These are phyloP conservation scores for Areca catechu DNA, from an alignment of 176 grass and related monocot genomes.

Conservation along the genomic window DNA sequence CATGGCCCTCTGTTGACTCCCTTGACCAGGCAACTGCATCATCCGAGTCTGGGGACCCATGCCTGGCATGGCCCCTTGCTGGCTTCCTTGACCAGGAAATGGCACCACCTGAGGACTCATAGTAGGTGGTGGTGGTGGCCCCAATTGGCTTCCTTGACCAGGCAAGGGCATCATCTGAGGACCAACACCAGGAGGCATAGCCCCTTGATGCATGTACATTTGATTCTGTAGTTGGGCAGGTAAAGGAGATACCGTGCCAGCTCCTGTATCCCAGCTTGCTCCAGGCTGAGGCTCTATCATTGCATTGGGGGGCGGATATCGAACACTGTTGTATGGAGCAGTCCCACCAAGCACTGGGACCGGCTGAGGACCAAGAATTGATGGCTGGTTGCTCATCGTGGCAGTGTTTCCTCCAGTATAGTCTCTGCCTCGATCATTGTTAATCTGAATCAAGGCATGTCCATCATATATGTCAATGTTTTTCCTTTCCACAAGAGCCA, in stretches of 20 bases:
- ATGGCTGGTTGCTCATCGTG: slow-evolving; percentile 46
- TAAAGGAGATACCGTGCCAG: slow-evolving; percentile 13
- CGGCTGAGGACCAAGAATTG: slow-evolving; percentile 67
- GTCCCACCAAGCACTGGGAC: slow-evolving; percentile 15
- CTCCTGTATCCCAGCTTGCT: slow-evolving; percentile 11
- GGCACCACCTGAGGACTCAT: no score
- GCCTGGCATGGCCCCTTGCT: no score
- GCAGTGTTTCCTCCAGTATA: slow-evolving; percentile 45
- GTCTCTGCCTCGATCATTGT: slow-evolving; percentile 76
- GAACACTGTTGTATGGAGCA: slow-evolving; percentile 9
- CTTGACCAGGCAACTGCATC: no score
- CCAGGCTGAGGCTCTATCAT: slow-evolving; percentile 16
- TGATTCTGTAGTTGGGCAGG: slow-evolving; percentile 29
- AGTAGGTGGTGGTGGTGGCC: no score
- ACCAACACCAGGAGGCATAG: no score
- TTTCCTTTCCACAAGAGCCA: neutral
- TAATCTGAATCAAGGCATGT: slow-evolving; percentile 40
- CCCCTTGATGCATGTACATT: no score
- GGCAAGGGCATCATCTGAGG: no score
- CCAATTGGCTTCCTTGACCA: no score
- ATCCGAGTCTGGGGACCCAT: no score
- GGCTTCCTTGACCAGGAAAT: no score
- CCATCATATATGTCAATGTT: neutral
- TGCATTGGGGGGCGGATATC: slow-evolving; percentile 4
- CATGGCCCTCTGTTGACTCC: no score